Evolutionary conservation across 257 asterid species (phyloP), one percentile per base, ranked within the genome.

Genomic region (Fraxinus quadrangulata): DNA sequence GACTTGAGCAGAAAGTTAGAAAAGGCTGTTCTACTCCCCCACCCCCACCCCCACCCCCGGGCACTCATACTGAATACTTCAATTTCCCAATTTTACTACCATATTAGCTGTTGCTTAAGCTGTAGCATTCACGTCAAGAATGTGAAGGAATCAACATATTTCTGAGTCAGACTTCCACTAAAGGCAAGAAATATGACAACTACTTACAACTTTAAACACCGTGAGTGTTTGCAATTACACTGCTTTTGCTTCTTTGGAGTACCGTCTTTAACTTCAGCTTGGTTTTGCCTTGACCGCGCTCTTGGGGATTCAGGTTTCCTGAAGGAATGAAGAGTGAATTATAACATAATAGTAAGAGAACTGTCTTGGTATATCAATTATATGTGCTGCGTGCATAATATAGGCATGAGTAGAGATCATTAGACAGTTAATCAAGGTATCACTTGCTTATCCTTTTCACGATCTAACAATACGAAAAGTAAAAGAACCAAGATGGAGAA

Each of bases 261-360:
- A 73, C 90, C 96, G 75, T 94, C 99, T 84, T 90, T 93, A 39
- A 76, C 89, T 81, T 95, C 99, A 86, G 75, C 76, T 51, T 69
- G 67, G 81, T 71, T 84, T 82, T 88, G 89, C 80, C 96, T 93
- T 70, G 94, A 82, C 24, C 96, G 84, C 28, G 92, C 82, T 79
- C 86, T 90, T 81, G 99, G 98, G 33, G 99, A 95, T 84, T 91
- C 98, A 45, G 94, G 96, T 86, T 93, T 95, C 88, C 99, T 95
- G 85, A 61, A 68, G 83, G 16, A 71, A 87, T 74, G 17, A 66
- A 31, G 56, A 81, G 13, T 24, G 69, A 26, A 23, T 80, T 61
- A 54, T 78, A 76, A 73, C 61, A 28, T 45, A 47, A 76, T 61
- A 71, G 69, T 0, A 23, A 78, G 5, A 6, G 33, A 77, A 40